Percentiles rank a stretch among this genome's conserved stretches.
These are phyloP conservation scores for Microbotryomycetes sp. DNA, from an alignment of 1,284 basidiomycete genomes.

Conservation along the genomic window DNA sequence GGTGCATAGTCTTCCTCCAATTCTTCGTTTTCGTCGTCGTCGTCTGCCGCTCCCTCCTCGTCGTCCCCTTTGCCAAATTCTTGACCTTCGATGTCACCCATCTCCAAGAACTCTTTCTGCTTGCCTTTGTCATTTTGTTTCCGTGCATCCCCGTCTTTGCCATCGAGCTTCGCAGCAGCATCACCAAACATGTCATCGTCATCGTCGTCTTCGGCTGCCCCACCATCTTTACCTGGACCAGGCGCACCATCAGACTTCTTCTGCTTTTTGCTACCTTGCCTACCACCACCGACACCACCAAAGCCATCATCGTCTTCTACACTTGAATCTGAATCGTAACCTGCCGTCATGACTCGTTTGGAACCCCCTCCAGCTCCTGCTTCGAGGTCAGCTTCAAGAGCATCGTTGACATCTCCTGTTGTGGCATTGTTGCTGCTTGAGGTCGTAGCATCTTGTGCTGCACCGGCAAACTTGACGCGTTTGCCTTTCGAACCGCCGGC, in stretches of 20 bases:
- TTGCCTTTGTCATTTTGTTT: conserved; percentile 57
- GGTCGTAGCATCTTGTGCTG: not conserved
- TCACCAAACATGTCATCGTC: conserved; percentile 78
- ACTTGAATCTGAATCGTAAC: conserved; percentile 31
- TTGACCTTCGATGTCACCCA: conserved; percentile 94
- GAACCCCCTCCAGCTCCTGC: conserved; percentile 3
- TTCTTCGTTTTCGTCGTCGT: conserved; percentile 47
- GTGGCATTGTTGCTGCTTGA: not conserved
- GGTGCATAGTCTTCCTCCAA: conserved; percentile 63
- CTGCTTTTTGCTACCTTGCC: conserved; percentile 6
- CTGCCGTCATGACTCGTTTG: conserved; percentile 25
- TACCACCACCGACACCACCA: conserved; percentile 19
- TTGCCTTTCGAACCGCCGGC: conserved; percentile 24
- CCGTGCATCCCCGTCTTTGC: conserved; percentile 23
- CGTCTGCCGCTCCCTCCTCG: conserved; percentile 29
- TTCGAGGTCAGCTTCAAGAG: conserved; percentile 29
- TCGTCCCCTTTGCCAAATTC: conserved; percentile 58
- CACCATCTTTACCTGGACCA: not conserved
- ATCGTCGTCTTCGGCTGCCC: conserved; percentile 44
- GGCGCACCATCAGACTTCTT: not conserved
- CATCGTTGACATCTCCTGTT: conserved; percentile 9
- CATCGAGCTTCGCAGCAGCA: conserved; percentile 44
- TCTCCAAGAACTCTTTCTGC: conserved; percentile 57
- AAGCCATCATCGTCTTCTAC: conserved; percentile 28
- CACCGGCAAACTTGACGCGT: conserved; percentile 22